Evolutionary conservation across 116 monocot genomes (phyloP).

Genomic region (Iris pallida): DNA sequence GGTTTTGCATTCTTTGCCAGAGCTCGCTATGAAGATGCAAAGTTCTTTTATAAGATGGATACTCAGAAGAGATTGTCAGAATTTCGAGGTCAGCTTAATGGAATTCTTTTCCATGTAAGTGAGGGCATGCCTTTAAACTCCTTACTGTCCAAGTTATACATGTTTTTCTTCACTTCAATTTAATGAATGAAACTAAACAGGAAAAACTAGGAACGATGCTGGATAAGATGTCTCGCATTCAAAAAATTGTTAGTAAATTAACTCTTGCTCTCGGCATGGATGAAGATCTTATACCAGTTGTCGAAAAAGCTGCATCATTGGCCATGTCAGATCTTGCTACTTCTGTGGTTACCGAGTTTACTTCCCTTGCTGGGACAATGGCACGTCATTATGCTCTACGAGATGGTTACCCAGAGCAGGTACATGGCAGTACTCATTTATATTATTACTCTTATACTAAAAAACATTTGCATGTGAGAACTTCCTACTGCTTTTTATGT

Average conservation of each 20-base stretch:
- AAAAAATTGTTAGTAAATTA: slow-evolving; percentile 53
- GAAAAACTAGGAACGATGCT: slow-evolving; percentile 94
- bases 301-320: slow-evolving; percentile 65
- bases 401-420: slow-evolving; percentile 73
- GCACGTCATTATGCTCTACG: slow-evolving; percentile 89
- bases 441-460: neutral
- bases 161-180: neutral
- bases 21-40: slow-evolving; percentile 96
- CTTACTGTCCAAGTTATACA: neutral
- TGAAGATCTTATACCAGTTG: slow-evolving; percentile 31
- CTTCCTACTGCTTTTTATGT: too few species aligned
- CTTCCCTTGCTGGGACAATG: slow-evolving; percentile 91
- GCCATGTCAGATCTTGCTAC: slow-evolving; percentile 98
- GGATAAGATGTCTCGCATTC: slow-evolving; percentile 70
- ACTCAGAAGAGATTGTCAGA: slow-evolving; percentile 70
- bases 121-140: slow-evolving; percentile 1
- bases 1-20: slow-evolving; percentile 30
- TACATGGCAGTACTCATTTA: slow-evolving; percentile 10
- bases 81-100: slow-evolving; percentile 60
- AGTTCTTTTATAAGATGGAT: slow-evolving; percentile 89
- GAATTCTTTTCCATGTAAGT: slow-evolving; percentile 98
- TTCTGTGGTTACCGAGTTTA: slow-evolving; percentile 86
- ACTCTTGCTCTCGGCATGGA: slow-evolving; percentile 46
- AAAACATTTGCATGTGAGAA: too few species aligned
- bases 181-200: slow-evolving; percentile 30